These are phyloP conservation scores for Fallopia convolvulus DNA, from an alignment of 148 eudicot genomes.

Conservation along the genomic window DNA sequence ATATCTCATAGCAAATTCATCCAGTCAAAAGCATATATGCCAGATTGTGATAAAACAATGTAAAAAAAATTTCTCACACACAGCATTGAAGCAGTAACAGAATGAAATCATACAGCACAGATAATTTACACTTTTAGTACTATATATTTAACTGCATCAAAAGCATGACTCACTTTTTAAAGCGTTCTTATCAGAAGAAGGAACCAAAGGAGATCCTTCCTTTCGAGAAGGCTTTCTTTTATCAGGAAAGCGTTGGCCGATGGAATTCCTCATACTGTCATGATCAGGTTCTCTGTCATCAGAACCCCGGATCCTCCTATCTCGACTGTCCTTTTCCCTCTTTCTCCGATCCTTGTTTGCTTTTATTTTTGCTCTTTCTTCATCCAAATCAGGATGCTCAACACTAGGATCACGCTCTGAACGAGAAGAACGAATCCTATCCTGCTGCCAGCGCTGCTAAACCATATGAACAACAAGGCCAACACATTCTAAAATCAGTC, in stretches of 20 bases:
- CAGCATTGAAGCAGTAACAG: background rate
- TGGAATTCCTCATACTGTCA: conserved; percentile 46
- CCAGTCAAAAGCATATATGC: background rate
- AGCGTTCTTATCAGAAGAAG: conserved; percentile 67
- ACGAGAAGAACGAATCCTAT: conserved; percentile 46
- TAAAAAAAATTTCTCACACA: background rate
- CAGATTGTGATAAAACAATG: background rate
- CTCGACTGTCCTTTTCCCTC: conserved; percentile 78
- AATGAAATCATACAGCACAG: background rate
- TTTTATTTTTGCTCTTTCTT: conserved; percentile 52
- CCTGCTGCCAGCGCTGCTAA: conserved; percentile 64
- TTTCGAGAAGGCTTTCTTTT: conserved; percentile 60
- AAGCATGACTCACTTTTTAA: conserved; percentile 63
- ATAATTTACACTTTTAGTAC: background rate
- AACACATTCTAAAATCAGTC: background rate
- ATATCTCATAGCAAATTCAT: background rate
- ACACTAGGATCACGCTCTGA: conserved; percentile 54
- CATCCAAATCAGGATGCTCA: conserved; percentile 71
- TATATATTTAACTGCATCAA: conserved; percentile 9
- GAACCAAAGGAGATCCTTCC: conserved; percentile 41
- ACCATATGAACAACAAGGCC: conserved; percentile 1
- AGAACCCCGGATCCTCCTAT: conserved; percentile 54
- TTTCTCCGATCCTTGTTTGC: conserved; percentile 71
- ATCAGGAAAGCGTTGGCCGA: conserved; percentile 48
- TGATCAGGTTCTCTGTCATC: conserved; percentile 64